Base-by-base conservation (phyloP, 805 yeast genomes). In the Geotrichum ghanense region DNA sequence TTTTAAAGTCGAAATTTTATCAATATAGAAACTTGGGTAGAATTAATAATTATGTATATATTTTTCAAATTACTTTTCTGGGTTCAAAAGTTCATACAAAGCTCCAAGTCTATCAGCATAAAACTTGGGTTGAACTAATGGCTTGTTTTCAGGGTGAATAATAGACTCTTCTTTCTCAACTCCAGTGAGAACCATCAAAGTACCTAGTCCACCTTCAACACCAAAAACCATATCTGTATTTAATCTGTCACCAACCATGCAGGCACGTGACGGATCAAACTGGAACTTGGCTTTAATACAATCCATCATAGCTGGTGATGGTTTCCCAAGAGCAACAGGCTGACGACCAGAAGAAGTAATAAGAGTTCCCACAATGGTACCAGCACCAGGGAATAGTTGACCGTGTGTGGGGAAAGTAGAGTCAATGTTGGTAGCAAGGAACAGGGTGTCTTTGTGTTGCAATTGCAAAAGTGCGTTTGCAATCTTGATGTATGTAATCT, bases 221-320 rank as follows among this genome's bases (percentile, higher is more conserved):
- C 97, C 98, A 63, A 92, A 92, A 59, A 75, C 76, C 80, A 92
- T 90, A 58, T 92, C 98, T 0, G 98, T 92, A 63, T 92, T 90
- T 49, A 92, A 70, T 53, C 98, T 73, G 62, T 92, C 98, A 19
- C 98, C 98, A 48, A 92, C 77, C 97, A 92, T 92, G 53, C 90
- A 73, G 10, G 95, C 81, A 48, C 76, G 72, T 24, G 52, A 48
- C 7, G 71, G 68, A 45, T 78, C 78, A 26, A 78, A 68, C 17
- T 74, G 63, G 51, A 70, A 73, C 27, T 79, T 78, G 2, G 83
- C 83, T 51, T 80, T 76, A 60, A 92, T 84, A 19, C 95, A 81
- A 59, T 86, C 85, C 81, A 92, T 75, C 96, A 92, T 89, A 47
- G 81, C 80, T 53, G 75, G 78, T 48, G 81, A 79, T 20, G 98